A percentile compares a stretch with the other conserved stretches of the same genome.
phyloP scores from a whole-genome alignment of 2,329 filamentous ascomycete genomes.

The Cadophora luteo-olivacea region DNA sequence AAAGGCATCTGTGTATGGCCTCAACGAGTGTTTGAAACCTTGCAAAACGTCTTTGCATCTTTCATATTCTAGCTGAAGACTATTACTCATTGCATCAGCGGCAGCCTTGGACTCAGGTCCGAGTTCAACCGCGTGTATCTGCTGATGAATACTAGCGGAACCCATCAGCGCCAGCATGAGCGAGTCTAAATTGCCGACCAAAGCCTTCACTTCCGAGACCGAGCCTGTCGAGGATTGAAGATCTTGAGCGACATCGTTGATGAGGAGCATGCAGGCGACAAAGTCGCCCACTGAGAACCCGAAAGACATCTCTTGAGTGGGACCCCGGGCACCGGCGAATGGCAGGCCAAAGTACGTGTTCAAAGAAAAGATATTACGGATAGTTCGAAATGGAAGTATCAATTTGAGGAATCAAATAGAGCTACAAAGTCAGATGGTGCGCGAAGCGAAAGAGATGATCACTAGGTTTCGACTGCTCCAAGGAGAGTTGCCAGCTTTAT shows the following conservation, averaged over 20 bases:
- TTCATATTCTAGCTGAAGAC: background rate
- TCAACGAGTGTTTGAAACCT: background rate
- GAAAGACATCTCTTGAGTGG: background rate
- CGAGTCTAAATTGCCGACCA: background rate
- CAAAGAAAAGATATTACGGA: too few species aligned
- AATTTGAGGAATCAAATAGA: too few species aligned
- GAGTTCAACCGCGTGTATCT: background rate
- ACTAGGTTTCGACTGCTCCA: too few species aligned
- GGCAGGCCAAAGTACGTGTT: too few species aligned
- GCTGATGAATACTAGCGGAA: background rate
- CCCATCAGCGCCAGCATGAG: background rate
- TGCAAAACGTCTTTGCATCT: background rate
- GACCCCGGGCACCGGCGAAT: background rate
- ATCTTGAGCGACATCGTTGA: background rate
- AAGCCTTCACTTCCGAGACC: background rate
- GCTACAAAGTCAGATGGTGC: too few species aligned
- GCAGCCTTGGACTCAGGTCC: background rate
- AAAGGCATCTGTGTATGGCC: background rate
- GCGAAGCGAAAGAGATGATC: too few species aligned
- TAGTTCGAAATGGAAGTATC: too few species aligned
- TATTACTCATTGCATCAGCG: background rate
- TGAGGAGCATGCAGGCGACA: background rate
- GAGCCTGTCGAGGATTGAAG: background rate
- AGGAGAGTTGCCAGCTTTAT: too few species aligned
- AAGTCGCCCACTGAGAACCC: slow-evolving; percentile 3